phyloP scores from a whole-genome alignment of 2,329 filamentous ascomycete species.

The Tolypocladium guangdongense region DNA sequence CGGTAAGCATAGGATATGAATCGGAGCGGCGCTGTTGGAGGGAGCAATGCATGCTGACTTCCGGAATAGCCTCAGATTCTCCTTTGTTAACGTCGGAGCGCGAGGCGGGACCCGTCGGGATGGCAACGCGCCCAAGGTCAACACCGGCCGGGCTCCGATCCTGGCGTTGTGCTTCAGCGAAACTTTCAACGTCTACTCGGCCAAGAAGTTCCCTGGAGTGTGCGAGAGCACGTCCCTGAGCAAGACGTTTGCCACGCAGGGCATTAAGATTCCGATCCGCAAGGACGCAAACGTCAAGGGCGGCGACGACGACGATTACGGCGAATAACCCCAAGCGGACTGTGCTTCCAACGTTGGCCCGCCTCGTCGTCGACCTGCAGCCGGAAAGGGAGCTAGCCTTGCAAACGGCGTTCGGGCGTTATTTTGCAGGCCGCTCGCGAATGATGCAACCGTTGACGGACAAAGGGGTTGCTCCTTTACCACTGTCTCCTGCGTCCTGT shows the following conservation, averaged over 20 bases:
- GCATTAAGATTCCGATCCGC: constrained; percentile 92
- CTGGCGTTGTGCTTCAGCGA: constrained; percentile 81
- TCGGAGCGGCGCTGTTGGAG: neutral
- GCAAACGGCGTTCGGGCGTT: neutral
- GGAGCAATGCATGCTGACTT: constrained; percentile 7
- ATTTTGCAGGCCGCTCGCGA: neutral
- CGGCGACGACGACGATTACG: constrained; percentile 40
- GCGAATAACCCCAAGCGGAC: constrained; percentile 11
- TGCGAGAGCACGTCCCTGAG: constrained; percentile 87
- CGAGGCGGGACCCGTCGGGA: constrained; percentile 23
- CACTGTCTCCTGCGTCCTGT: too few species aligned
- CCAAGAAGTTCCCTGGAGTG: constrained; percentile 96
- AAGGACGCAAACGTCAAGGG: constrained; percentile 61
- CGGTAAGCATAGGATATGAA: constrained; percentile 41
- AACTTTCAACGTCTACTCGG: constrained; percentile 85
- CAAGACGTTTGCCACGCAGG: constrained; percentile 86
- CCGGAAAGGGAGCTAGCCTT: neutral
- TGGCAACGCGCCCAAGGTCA: constrained; percentile 41
- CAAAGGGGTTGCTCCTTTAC: neutral
- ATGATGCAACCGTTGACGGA: neutral
- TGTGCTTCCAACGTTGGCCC: neutral
- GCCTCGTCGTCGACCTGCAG: neutral
- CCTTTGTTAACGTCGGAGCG: constrained; percentile 75
- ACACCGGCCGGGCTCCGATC: constrained; percentile 67
- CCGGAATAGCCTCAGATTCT: constrained; percentile 45